Evolutionary conservation across 306 rosid genomes (phyloP).

Genomic region (Cucumis melo): DNA sequence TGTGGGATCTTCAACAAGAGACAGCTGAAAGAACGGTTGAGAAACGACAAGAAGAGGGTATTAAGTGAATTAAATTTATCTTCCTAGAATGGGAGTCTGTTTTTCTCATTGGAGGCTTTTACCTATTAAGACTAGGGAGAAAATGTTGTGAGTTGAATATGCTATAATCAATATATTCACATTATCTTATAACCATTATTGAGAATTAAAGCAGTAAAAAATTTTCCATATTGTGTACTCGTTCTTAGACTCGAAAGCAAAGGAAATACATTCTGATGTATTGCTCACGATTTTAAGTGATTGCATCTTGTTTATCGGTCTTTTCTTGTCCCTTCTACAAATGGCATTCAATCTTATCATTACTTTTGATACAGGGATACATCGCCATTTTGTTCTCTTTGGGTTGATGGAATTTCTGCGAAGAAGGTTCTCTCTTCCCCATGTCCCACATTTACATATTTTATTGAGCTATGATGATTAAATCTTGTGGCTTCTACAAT

Average conservation of each 20-base stretch:
- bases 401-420: constrained; percentile 88
- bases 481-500: not conserved
- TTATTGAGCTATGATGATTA: not conserved
- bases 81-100: not conserved
- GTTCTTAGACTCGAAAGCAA: not conserved
- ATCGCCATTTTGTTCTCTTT: constrained; percentile 81
- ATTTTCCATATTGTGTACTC: not conserved
- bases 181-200: not conserved
- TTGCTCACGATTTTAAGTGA: not conserved
- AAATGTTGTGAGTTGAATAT: not conserved
- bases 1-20: no score
- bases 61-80: not conserved
- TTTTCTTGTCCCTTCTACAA: not conserved
- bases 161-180: not conserved
- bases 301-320: not conserved
- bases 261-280: not conserved
- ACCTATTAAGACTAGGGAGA: not conserved
- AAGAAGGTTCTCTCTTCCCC: constrained; percentile 47
- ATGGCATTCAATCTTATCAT: not conserved
- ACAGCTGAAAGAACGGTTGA: not conserved
- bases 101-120: not conserved
- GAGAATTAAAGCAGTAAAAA: not conserved
- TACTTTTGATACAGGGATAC: constrained; percentile 43
- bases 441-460: constrained; percentile 3
- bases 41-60: not conserved